Conservation (phyloP, 108 stramenopile genomes). For the Cyclotella baltica region DNA sequence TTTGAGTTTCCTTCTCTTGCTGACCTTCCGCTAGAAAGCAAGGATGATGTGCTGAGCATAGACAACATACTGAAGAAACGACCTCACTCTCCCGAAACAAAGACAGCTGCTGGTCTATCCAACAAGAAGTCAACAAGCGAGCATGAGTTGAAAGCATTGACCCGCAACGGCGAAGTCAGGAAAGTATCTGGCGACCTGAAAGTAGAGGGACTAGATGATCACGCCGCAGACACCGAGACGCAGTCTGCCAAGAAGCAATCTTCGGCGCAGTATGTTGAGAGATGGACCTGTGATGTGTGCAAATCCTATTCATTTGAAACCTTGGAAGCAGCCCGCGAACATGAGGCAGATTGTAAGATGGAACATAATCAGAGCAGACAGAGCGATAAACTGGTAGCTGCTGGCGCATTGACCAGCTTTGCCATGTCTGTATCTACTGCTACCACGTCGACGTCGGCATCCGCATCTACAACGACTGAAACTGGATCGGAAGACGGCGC, state of each 20-base stretch:
- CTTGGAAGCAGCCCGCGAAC: conserved; percentile 32
- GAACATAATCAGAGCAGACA: background rate
- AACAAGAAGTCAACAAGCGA: conserved; percentile 9
- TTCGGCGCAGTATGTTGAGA: no score
- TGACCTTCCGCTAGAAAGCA: conserved; percentile 9
- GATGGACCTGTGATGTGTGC: conserved; percentile 41
- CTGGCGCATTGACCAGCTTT: conserved; percentile 29
- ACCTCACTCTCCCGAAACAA: background rate
- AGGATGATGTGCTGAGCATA: conserved; percentile 21
- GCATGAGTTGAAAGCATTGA: no score
- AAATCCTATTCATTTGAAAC: conserved; percentile 41
- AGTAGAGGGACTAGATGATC: background rate
- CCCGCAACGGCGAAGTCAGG: background rate
- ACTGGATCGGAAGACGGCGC: background rate
- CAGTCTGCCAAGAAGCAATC: no score
- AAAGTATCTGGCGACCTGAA: background rate
- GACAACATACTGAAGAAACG: conserved; percentile 18
- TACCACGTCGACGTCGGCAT: background rate
- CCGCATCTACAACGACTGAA: background rate
- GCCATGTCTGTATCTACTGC: conserved; percentile 9
- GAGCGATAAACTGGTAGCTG: conserved; percentile 23
- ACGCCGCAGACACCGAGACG: background rate
- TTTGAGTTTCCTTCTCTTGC: conserved; percentile 9
- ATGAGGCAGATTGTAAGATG: conserved; percentile 37
- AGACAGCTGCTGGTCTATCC: background rate